Base-by-base conservation (phyloP, 768 basidiomycete species). In the Tricholomella constricta region DNA sequence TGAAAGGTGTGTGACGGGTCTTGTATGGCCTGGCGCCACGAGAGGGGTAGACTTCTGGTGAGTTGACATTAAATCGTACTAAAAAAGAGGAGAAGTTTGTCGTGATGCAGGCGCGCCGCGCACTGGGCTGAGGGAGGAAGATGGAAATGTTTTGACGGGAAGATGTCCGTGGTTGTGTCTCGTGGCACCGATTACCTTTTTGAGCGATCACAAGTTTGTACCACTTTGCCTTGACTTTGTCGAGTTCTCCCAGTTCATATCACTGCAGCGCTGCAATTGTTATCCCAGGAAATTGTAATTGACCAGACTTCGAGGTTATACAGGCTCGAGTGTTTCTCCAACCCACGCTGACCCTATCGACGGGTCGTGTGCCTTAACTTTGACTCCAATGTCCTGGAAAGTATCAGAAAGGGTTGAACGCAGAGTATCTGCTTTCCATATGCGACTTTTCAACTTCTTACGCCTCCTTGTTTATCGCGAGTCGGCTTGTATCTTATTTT, bases 1-100 rank as follows among this genome's bases (percentile, higher is more conserved):
- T 50, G 93, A 92, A 57, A 98, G 86, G 68, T 97, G 92, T 27
- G 91, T 93, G 62, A 98, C 91, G 54, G 89, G 89, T 65, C 89
- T 81, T 31, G 89, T 91, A 68, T 91, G 89, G 54, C 89, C 89
- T 62, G 89, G 87, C 43, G 89, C 89, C 68, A 91, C 89, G 60
- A 91, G 86, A 48, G 89, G 88, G 44, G 85, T 82, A 48, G 85
- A 78, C 73, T 86, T 91, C 60, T 78, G 71, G n/a, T 76, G 79
- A 51, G 73, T 60, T 68, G 81, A 83, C 84, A 86, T 86, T 75
- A 78, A 73, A 59, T 65, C 59, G 63, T 62, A 48, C 44, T 53
- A 60, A 44, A 54, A 51, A 54, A 51, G 40, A 42, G n/a, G 46
- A 53, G 48, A 51, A 58, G 51, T 49, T 57, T 64, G 67, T 76